A percentile compares a stretch with the other conserved stretches of the same genome.
Evolutionary conservation across 805 yeast species (phyloP).

Genomic region (Hyphopichia homilentoma): DNA sequence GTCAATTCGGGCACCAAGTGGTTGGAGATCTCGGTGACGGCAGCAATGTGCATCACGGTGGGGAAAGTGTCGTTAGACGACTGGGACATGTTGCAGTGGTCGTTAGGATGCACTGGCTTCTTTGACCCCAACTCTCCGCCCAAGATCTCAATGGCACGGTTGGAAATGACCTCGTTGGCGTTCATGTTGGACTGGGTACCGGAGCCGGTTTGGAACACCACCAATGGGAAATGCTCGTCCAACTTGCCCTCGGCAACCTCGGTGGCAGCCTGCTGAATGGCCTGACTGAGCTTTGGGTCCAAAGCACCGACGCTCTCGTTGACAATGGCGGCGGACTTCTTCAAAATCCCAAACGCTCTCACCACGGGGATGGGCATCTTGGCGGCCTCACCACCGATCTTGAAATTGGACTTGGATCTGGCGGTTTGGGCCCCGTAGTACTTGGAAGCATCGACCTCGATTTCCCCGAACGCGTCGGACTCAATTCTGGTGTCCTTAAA

Average conservation of each 20-base stretch:
- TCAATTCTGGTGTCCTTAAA: conserved; percentile 70
- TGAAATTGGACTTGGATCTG: conserved; percentile 88
- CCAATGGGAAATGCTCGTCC: conserved; percentile 93
- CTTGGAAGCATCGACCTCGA: conserved; percentile 79
- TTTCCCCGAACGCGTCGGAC: conserved; percentile 95
- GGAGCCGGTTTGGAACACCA: conserved; percentile 97
- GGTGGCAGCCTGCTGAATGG: conserved; percentile 90
- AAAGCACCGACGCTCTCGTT: conserved; percentile 75
- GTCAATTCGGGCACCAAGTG: conserved; percentile 77
- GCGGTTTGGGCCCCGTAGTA: conserved; percentile 99
- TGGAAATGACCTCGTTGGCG: conserved; percentile 97
- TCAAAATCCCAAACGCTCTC: conserved; percentile 87
- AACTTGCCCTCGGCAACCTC: conserved; percentile 93
- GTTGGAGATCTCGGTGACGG: conserved; percentile 80
- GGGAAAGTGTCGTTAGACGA: conserved; percentile 99
- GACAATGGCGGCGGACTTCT: conserved; percentile 92
- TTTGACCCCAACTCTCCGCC: conserved; percentile 93
- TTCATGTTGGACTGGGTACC: conserved; percentile 99
- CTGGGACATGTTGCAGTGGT: conserved; percentile 97
- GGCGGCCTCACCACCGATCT: conserved; percentile 91
- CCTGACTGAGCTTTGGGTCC: conserved; percentile 78
- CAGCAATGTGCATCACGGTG: conserved; percentile 99
- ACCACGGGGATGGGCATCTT: conserved; percentile 88
- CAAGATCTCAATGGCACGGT: conserved; percentile 93
- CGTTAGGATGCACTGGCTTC: conserved; percentile 95